A percentile compares a stretch with the other conserved stretches of the same genome.
These are phyloP conservation scores for Myriosclerotinia duriaeana DNA, from an alignment of 2,329 filamentous ascomycete species.

Conservation along the genomic window DNA sequence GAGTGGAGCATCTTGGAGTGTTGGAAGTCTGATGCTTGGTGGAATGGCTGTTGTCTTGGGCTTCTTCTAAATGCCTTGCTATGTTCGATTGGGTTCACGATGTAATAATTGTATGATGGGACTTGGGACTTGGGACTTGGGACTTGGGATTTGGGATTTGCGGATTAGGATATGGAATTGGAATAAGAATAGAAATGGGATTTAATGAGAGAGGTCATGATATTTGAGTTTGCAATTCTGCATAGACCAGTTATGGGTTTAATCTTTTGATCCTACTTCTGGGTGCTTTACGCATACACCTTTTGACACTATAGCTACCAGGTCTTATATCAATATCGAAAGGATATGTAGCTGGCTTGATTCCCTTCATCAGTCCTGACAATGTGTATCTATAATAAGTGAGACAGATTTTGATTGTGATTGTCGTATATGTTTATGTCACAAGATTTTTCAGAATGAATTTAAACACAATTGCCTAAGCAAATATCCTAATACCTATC, in stretches of 20 bases:
- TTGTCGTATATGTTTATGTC: neutral
- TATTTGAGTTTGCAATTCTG: slow-evolving; percentile 1
- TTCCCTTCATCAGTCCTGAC: neutral
- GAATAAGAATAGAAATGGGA: slow-evolving; percentile 3
- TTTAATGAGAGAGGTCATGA: slow-evolving; percentile 8
- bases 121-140: neutral
- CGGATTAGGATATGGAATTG: neutral
- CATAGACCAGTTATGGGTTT: slow-evolving; percentile 11
- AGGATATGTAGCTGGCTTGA: neutral
- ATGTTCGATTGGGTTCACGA: neutral
- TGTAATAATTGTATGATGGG: slow-evolving; percentile 4
- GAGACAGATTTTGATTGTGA: neutral
- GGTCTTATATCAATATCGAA: slow-evolving; percentile 2
- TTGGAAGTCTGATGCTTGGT: slow-evolving; percentile 18
- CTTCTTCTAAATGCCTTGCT: slow-evolving; percentile 12
- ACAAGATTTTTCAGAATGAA: too few species aligned
- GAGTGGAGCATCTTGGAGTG: neutral
- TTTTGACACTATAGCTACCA: slow-evolving; percentile 2
- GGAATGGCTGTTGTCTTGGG: slow-evolving; percentile 21
- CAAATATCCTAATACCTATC: neutral
- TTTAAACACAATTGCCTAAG: neutral
- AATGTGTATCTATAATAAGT: too few species aligned
- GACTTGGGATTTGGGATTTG: neutral
- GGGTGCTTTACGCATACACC: slow-evolving; percentile 3
- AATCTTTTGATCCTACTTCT: slow-evolving; percentile 1